phyloP scores from a whole-genome alignment of 176 grass and related monocot species.

The Rhynchospora tenuis region DNA sequence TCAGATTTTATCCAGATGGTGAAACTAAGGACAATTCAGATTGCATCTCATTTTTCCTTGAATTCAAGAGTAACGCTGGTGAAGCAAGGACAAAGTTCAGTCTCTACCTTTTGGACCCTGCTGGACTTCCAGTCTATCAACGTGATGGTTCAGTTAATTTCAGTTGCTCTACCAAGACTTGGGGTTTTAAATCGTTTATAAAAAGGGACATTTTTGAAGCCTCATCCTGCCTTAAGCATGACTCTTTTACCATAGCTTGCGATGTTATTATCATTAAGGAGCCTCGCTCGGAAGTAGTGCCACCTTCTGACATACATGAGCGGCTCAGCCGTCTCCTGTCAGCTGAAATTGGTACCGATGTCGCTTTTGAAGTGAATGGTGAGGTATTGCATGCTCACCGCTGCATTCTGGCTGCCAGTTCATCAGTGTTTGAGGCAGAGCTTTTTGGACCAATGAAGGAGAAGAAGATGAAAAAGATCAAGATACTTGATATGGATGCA shows the following conservation, averaged over 20 bases:
- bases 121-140: not conserved
- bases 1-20: not conserved
- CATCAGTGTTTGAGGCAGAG: not conserved
- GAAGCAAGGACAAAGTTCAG: not conserved
- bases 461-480: not conserved
- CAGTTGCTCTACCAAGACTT: too few relatives aligned
- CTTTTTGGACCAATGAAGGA: not conserved
- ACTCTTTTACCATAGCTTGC: not conserved
- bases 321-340: not conserved
- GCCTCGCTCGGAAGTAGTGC: not conserved
- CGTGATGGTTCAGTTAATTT: too few relatives aligned
- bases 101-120: not conserved
- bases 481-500: not conserved
- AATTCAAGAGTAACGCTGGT: not conserved
- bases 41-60: not conserved
- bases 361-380: not conserved
- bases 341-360: not conserved
- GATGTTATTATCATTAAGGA: not conserved
- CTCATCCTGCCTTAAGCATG: not conserved
- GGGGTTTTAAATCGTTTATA: not conserved
- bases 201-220: not conserved
- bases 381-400: not conserved
- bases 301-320: not conserved
- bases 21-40: not conserved
- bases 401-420: not conserved